Conservation (phyloP, 805 yeast species). For the Torulaspora indica region DNA sequence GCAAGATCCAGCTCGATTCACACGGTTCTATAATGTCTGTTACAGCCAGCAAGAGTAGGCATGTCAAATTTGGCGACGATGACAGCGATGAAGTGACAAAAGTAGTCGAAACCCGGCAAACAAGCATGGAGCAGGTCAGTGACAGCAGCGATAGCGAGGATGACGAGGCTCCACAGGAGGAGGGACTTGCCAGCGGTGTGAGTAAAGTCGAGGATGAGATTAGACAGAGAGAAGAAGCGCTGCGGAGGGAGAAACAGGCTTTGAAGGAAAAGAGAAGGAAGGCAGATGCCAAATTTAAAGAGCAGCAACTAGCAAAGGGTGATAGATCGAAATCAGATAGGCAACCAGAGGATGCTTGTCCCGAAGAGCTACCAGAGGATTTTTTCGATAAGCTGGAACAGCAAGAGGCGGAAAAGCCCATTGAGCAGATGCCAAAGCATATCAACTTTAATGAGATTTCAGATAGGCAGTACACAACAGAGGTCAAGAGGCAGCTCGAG, state of each 20-base stretch:
- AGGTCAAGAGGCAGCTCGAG: constrained; percentile 16
- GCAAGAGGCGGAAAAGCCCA: constrained; percentile 18
- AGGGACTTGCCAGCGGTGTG: constrained; percentile 33
- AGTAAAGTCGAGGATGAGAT: constrained; percentile 24
- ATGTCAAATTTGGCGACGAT: constrained; percentile 24
- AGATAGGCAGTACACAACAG: constrained; percentile 16
- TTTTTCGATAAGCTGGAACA: constrained; percentile 35
- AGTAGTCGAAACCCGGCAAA: constrained; percentile 10
- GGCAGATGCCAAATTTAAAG: constrained; percentile 26
- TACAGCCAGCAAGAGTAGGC: constrained; percentile 14
- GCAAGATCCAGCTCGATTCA: background rate
- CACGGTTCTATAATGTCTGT: background rate
- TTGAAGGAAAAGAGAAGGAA: constrained; percentile 36
- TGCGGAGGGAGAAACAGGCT: constrained; percentile 24
- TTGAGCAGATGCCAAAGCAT: constrained; percentile 28
- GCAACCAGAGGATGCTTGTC: too few species aligned
- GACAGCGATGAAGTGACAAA: constrained; percentile 5
- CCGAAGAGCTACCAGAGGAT: constrained; percentile 40
- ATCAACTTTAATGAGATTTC: constrained; percentile 34
- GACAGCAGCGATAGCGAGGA: constrained; percentile 30
- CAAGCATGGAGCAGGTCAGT: constrained; percentile 11
- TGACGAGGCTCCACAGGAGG: constrained; percentile 52
- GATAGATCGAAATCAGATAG: constrained; percentile 14
- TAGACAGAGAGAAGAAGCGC: constrained; percentile 28
- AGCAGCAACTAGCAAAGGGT: constrained; percentile 34